A percentile compares a stretch with the other conserved stretches of the same genome.
phyloP scores from a whole-genome alignment of 768 basidiomycete genomes.

The Tulasnella sp. region DNA sequence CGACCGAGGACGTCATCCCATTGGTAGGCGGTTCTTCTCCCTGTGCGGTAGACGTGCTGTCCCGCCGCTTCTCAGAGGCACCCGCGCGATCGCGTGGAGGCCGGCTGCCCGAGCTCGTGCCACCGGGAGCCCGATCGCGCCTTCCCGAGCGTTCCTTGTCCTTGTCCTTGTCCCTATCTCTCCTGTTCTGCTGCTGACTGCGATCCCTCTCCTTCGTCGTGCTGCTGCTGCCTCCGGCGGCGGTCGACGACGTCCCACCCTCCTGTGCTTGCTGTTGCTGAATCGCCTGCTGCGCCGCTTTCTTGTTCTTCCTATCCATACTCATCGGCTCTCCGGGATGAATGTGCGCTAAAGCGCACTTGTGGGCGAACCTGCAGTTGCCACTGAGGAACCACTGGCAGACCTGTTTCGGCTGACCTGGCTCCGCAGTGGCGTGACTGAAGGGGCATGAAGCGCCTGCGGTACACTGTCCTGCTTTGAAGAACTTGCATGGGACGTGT shows the following conservation, averaged over 20 bases:
- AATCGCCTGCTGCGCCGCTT: constrained; percentile 61
- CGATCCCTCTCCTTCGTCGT: constrained; percentile 37
- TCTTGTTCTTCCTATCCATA: constrained; percentile 98
- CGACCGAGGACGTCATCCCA: neutral
- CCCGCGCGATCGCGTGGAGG: constrained; percentile 6
- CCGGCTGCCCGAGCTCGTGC: neutral
- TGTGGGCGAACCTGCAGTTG: constrained; percentile 72
- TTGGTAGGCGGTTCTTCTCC: neutral
- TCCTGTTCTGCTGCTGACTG: neutral
- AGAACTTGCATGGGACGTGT: constrained; percentile 98
- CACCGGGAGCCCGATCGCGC: neutral
- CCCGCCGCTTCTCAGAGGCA: neutral
- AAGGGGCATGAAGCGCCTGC: constrained; percentile 95
- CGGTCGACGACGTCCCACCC: constrained; percentile 52
- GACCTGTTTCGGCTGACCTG: constrained; percentile 73
- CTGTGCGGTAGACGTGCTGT: constrained; percentile 4
- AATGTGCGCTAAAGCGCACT: constrained; percentile 92
- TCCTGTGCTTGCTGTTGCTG: constrained; percentile 30
- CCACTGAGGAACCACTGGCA: constrained; percentile 94
- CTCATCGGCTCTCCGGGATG: constrained; percentile 90
- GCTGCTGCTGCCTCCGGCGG: constrained; percentile 48
- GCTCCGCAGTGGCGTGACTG: constrained; percentile 71
- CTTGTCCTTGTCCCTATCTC: constrained; percentile 25
- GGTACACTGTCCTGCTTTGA: constrained; percentile 89
- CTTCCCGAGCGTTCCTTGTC: constrained; percentile 15